phyloP scores from a whole-genome alignment of 208 protist species.

The Leptomonas pyrrhocoris region DNA sequence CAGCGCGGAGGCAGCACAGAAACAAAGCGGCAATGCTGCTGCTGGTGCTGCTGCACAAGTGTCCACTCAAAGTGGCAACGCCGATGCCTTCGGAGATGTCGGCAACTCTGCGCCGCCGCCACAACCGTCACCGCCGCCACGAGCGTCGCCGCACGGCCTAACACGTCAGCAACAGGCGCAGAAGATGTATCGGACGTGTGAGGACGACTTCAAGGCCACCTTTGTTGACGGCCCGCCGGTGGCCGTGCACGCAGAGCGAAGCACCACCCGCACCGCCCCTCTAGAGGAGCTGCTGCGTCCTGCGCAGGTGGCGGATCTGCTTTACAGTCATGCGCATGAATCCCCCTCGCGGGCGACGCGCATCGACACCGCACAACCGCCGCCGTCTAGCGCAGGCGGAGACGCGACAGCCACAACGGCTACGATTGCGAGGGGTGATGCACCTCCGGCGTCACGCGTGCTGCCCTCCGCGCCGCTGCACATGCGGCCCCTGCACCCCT shows the following conservation, averaged over 20 bases:
- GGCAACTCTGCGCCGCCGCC: background rate
- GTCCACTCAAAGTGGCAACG: background rate
- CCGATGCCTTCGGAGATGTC: too few species aligned
- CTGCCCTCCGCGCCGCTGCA: conserved; percentile 24
- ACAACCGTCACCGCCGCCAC: background rate
- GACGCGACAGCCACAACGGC: too few species aligned
- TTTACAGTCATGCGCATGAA: conserved; percentile 12
- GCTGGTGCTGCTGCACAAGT: background rate
- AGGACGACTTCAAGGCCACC: conserved; percentile 34
- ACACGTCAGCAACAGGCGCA: conserved; percentile 36
- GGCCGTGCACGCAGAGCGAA: conserved; percentile 6
- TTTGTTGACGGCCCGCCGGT: conserved; percentile 41
- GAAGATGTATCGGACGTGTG: conserved; percentile 22
- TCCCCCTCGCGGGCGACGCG: background rate
- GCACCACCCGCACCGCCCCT: background rate
- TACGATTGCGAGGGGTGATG: too few species aligned
- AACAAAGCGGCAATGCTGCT: too few species aligned
- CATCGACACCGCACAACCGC: too few species aligned
- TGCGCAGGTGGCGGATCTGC: conserved; percentile 31
- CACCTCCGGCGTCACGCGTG: conserved; percentile 11
- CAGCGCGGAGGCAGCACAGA: background rate
- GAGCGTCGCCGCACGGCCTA: conserved; percentile 9
- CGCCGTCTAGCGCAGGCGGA: background rate
- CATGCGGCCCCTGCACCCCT: background rate
- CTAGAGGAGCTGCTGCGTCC: conserved; percentile 34